phyloP scores from a whole-genome alignment of 2,329 filamentous ascomycete species.

The Colletotrichum chlorophyti region DNA sequence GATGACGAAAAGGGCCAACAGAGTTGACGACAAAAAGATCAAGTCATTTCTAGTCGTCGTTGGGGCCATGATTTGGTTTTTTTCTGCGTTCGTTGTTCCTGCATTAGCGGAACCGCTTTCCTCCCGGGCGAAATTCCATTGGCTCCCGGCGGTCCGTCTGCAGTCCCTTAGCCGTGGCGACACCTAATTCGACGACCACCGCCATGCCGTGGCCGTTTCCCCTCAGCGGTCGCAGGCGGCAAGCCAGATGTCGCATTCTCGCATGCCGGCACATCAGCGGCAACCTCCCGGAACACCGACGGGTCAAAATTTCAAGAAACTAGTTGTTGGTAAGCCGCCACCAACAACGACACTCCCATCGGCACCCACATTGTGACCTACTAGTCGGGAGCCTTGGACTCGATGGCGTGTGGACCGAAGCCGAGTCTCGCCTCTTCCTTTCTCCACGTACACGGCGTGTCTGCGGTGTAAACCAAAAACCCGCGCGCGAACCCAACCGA shows the following conservation, averaged over 20 bases:
- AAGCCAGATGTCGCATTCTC: neutral
- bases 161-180: constrained; percentile 21
- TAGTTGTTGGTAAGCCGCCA: too few species aligned
- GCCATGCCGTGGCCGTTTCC: neutral
- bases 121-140: constrained; percentile 12
- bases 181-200: constrained; percentile 18
- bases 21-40: neutral
- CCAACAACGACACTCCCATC: too few species aligned
- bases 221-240: neutral
- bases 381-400: too few species aligned
- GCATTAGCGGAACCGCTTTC: constrained; percentile 23
- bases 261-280: constrained; percentile 3
- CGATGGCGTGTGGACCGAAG: neutral
- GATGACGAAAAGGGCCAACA: neutral
- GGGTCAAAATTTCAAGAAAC: neutral
- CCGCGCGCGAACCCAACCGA: too few species aligned
- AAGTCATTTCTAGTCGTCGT: neutral
- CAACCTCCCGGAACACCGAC: neutral
- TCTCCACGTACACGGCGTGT: neutral
- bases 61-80: constrained; percentile 4
- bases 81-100: constrained; percentile 25
- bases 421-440: too few species aligned
- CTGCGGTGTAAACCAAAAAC: neutral
- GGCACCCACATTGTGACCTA: too few species aligned
- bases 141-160: neutral